Evolutionary conservation across 1,284 basidiomycete genomes (phyloP).

Genomic region (Puccinia coronata): DNA sequence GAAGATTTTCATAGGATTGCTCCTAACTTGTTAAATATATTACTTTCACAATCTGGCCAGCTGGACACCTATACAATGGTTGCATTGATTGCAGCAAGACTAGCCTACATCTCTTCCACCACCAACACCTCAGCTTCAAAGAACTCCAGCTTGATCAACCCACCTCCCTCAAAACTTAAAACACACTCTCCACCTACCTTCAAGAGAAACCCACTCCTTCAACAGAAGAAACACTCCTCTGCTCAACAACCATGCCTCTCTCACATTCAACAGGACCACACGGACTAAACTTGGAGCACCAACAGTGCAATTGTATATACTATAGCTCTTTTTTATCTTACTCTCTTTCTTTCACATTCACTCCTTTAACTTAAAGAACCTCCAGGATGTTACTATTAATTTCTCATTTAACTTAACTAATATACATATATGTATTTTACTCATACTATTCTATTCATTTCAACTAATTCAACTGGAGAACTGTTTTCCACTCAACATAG

Average conservation of each 20-base stretch:
- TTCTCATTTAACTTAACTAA: no score
- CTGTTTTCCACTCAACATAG: no score
- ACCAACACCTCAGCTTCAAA: neutral
- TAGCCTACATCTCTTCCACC: neutral
- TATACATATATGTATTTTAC: no score
- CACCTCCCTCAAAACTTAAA: neutral
- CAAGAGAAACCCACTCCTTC: neutral
- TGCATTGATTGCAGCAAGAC: slow-evolving; percentile 10
- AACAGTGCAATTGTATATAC: neutral
- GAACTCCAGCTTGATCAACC: neutral
- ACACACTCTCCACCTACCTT: neutral
- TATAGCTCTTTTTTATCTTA: neutral
- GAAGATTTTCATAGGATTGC: neutral
- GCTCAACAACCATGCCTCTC: neutral
- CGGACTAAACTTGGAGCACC: neutral
- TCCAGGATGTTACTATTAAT: no score
- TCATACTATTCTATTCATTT: no score
- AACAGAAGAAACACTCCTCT: neutral
- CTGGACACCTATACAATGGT: neutral
- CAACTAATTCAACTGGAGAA: no score
- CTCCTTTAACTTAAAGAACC: neutral
- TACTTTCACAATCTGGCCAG: neutral
- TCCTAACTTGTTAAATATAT: neutral
- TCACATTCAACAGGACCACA: neutral
- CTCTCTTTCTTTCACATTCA: neutral